A percentile compares a stretch with the other conserved stretches of the same genome.
Evolutionary conservation across 2,329 filamentous ascomycete genomes (phyloP).

Genomic region (Daldinia sp.): DNA sequence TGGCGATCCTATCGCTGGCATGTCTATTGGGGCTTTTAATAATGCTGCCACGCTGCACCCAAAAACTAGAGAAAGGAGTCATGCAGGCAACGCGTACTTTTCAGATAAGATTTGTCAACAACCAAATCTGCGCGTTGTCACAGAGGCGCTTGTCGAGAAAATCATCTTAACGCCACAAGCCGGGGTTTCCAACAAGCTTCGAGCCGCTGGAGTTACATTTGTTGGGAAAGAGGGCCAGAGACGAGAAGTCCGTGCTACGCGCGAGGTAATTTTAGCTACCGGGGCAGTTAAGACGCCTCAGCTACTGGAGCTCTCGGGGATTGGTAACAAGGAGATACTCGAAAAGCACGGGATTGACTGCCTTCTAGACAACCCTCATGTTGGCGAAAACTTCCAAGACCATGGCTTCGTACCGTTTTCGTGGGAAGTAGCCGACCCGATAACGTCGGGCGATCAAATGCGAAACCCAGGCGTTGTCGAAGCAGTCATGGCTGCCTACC

Average conservation of each 20-base stretch:
- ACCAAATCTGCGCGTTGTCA: constrained; percentile 26
- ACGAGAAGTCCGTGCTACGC: constrained; percentile 16
- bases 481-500: constrained; percentile 19
- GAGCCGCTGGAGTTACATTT: not conserved
- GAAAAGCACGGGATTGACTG: constrained; percentile 28
- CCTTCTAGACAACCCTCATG: constrained; percentile 26
- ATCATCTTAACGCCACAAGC: not conserved
- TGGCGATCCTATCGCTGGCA: constrained; percentile 25
- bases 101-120: constrained; percentile 7
- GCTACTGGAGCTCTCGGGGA: constrained; percentile 55
- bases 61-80: constrained; percentile 22
- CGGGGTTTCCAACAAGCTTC: not conserved
- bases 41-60: constrained; percentile 27
- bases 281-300: constrained; percentile 36
- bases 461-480: constrained; percentile 22
- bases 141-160: constrained; percentile 12
- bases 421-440: constrained; percentile 32
- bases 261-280: constrained; percentile 29
- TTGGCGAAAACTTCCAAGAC: constrained; percentile 41
- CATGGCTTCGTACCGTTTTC: constrained; percentile 31
- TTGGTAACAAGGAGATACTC: constrained; percentile 31
- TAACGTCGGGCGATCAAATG: constrained; percentile 28
- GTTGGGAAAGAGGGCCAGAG: not conserved
- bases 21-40: constrained; percentile 25
- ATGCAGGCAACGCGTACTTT: constrained; percentile 28